Conservation (phyloP, 1,284 basidiomycete genomes). For the Melampsora abietis-canadensis region DNA sequence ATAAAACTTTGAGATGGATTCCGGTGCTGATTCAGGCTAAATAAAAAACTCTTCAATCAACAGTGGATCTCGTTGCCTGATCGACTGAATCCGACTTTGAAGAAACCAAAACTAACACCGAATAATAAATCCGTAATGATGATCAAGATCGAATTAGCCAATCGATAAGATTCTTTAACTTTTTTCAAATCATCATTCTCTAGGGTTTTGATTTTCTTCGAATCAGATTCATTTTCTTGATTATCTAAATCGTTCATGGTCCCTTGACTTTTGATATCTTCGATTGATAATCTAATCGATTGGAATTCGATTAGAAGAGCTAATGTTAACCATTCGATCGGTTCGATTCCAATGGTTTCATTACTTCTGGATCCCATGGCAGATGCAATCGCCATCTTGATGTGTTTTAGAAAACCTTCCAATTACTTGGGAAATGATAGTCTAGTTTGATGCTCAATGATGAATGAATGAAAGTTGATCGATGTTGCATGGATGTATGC, state of each 20-base stretch:
- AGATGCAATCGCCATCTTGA: too few relatives aligned
- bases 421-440: too few relatives aligned
- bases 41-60: not conserved
- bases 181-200: not conserved
- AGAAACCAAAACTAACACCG: not conserved
- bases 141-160: not conserved
- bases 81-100: too few relatives aligned
- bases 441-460: too few relatives aligned
- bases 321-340: not conserved
- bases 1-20: slow-evolving; percentile 6
- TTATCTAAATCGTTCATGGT: not conserved
- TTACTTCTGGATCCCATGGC: too few relatives aligned
- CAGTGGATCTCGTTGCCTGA: too few relatives aligned
- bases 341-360: too few relatives aligned
- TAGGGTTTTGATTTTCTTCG: not conserved
- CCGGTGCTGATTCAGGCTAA: not conserved
- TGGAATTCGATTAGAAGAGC: slow-evolving; percentile 12
- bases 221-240: not conserved
- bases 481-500: too few relatives aligned
- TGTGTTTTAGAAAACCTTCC: too few relatives aligned
- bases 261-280: not conserved
- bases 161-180: not conserved
- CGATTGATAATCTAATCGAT: slow-evolving; percentile 9
- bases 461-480: too few relatives aligned
- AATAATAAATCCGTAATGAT: slow-evolving; percentile 7